Evolutionary conservation across 2,329 filamentous ascomycete species (phyloP), one percentile per base, ranked within the genome.

Genomic region (Scedosporium boydii): DNA sequence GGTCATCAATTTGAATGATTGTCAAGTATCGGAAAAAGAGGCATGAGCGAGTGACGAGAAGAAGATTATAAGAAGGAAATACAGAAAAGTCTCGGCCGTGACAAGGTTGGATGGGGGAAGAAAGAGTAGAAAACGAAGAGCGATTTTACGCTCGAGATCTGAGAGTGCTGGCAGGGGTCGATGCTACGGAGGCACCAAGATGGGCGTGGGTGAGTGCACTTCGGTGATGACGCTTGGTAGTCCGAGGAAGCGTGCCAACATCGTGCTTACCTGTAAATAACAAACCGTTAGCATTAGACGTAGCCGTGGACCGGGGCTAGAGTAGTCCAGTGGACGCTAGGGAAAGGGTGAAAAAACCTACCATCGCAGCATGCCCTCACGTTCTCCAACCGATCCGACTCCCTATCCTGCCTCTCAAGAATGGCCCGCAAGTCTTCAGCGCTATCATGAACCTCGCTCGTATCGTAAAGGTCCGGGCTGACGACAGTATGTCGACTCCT

Each of bases 331-430:
- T 42, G 29, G 26, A 34, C 6, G 5, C 10, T 10, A 58, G 10
- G 57, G 38, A 12, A 14, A 16, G 21, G 4, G 58, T 41, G 21
- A 6, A 34, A 23, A 56, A 63, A 78, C 88, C 84, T 82, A 93
- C 93, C 95, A 83, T 98, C 95, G 75, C 95, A 99, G 78, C 95
- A 99, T 64, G 93, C 93, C 71, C 95, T 83, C 66, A 99, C 95
- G 73, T 99, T 97, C 80, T 98, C 93, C 69, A 98, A 81, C 65
- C 87, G 83, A 71, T 93, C 90, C 27, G 87, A 80, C 67, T 93
- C 89, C 61, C 86, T 80, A 69, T 93, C 88, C 71, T 92, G 87
- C 65, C 84, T 81, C 75, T 93, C 90, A 69, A 93, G 90, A 66
- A 93, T 86, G 66, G 87, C 83, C 63, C 91, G 82, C 63, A 96